These are phyloP conservation scores for Blastocystis sp. DNA, from an alignment of 352 stramenopile genomes.

Conservation along the genomic window DNA sequence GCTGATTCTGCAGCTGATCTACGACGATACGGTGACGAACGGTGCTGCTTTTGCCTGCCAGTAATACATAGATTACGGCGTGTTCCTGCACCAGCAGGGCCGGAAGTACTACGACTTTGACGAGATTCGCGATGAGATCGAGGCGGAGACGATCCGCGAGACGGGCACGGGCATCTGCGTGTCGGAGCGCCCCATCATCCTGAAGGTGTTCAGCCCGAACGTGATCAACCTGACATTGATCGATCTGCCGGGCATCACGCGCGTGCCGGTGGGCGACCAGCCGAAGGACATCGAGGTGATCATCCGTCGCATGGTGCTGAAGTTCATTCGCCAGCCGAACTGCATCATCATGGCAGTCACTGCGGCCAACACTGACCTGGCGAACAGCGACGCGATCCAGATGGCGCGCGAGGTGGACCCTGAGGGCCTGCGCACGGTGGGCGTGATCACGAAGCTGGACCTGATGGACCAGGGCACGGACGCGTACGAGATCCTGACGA, in stretches of 20 bases:
- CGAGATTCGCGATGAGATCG: constrained; percentile 79
- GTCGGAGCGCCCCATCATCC: constrained; percentile 84
- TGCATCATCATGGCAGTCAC: constrained; percentile 98
- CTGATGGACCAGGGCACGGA: constrained; percentile 99
- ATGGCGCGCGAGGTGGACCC: constrained; percentile 88
- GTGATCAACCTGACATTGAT: constrained; percentile 98
- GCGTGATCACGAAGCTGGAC: constrained; percentile 98
- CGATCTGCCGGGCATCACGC: constrained; percentile 94
- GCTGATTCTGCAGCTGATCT: constrained; percentile 91
- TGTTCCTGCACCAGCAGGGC: constrained; percentile 93
- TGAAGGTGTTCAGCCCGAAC: constrained; percentile 94
- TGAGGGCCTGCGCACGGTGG: constrained; percentile 90
- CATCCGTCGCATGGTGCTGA: constrained; percentile 94
- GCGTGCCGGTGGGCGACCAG: constrained; percentile 94
- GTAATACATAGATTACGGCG: constrained; percentile 86
- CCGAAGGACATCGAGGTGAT: constrained; percentile 98
- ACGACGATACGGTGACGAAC: neutral
- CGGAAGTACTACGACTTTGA: constrained; percentile 91
- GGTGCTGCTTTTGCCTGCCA: constrained; percentile 74
- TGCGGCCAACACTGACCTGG: constrained; percentile 94
- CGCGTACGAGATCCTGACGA: constrained; percentile 77
- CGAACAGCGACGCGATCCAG: constrained; percentile 96
- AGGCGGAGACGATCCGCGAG: constrained; percentile 28
- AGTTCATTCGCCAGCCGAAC: constrained; percentile 97
- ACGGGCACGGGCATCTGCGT: constrained; percentile 26